These are phyloP conservation scores for Flaveria trinervia DNA, from an alignment of 129 eudicot genomes.

Conservation along the genomic window DNA sequence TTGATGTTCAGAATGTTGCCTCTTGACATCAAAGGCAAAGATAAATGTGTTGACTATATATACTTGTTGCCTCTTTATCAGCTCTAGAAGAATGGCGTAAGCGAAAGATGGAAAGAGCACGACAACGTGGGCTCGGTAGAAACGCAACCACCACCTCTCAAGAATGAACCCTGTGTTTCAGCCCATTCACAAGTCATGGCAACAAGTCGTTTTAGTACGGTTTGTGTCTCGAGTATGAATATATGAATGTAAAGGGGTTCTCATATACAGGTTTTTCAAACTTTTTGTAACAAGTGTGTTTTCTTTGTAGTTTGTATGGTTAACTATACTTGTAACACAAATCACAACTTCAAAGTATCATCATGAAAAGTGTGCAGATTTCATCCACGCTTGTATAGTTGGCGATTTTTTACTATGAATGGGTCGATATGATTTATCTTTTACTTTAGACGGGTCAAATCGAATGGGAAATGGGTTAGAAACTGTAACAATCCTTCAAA, in stretches of 20 bases:
- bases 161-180: conserved; percentile 29
- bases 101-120: conserved; percentile 86
- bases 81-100: conserved; percentile 97
- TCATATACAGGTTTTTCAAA: background rate
- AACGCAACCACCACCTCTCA: conserved; percentile 44
- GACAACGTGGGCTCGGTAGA: conserved; percentile 67
- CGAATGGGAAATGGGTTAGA: no score
- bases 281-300: conserved; percentile 13
- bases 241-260: conserved; percentile 15
- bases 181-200: conserved; percentile 3
- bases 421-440: no score
- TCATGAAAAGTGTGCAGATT: no score
- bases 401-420: no score
- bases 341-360: background rate
- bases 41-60: background rate
- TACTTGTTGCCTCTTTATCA: conserved; percentile 25
- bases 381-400: no score
- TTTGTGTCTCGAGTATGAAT: conserved; percentile 7
- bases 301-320: conserved; percentile 15
- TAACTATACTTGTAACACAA: background rate
- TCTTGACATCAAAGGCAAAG: conserved; percentile 26
- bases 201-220: background rate
- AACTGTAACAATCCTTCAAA: no score
- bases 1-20: background rate
- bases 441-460: no score